phyloP scores from a whole-genome alignment of 805 yeast species.

The Wickerhamiella bombiphila region DNA sequence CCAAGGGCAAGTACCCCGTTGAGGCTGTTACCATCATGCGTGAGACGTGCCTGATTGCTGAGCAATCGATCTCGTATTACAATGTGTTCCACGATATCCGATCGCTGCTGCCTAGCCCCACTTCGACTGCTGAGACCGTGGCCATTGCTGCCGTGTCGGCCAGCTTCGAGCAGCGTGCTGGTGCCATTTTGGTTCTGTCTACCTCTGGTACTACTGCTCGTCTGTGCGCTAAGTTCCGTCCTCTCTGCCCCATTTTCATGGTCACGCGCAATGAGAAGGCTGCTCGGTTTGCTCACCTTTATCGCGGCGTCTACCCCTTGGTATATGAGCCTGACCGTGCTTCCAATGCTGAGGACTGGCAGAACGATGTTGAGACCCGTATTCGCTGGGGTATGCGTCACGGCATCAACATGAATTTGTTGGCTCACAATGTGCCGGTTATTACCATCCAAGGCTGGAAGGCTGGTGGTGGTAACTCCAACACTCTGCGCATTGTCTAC shows the following conservation, averaged over 20 bases:
- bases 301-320: conserved; percentile 98
- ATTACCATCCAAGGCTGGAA: conserved; percentile 98
- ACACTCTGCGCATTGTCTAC: conserved; percentile 73
- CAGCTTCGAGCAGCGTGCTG: conserved; percentile 88
- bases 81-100: conserved; percentile 75
- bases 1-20: conserved; percentile 96
- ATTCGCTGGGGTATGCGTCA: conserved; percentile 82
- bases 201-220: conserved; percentile 94
- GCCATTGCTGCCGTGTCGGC: conserved; percentile 96
- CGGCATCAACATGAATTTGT: conserved; percentile 75
- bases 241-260: conserved; percentile 93
- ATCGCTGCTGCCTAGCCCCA: conserved; percentile 71
- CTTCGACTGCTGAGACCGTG: conserved; percentile 88
- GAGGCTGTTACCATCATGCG: conserved; percentile 99
- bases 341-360: conserved; percentile 60
- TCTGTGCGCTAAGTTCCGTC: conserved; percentile 94
- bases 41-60: conserved; percentile 91
- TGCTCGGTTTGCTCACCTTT: conserved; percentile 90
- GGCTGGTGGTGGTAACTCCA: conserved; percentile 96
- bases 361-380: conserved; percentile 90
- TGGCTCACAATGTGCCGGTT: conserved; percentile 74
- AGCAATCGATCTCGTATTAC: conserved; percentile 86
- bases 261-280: conserved; percentile 89
- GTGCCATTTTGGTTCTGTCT: conserved; percentile 91
- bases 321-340: conserved; percentile 51